phyloP scores from a whole-genome alignment of 2,329 filamentous ascomycete genomes.

The Podosphaera leucotricha region DNA sequence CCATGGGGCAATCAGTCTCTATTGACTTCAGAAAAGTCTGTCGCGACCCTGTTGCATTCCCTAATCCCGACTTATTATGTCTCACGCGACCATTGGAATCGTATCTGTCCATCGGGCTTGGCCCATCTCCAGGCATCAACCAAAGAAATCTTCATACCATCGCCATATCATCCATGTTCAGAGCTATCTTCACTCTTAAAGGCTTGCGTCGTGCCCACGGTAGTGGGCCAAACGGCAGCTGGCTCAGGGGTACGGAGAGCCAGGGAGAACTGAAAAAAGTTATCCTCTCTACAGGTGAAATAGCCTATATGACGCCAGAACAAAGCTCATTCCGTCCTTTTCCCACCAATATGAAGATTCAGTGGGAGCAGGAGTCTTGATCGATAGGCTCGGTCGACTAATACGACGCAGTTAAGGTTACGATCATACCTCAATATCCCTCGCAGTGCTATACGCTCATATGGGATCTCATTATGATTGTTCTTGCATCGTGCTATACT shows the following conservation, averaged over 20 bases:
- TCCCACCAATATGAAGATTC: slow-evolving; percentile 16
- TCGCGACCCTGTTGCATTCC: slow-evolving; percentile 33
- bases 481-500: no score
- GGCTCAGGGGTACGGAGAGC: slow-evolving; percentile 15
- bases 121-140: slow-evolving; percentile 38
- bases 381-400: not conserved
- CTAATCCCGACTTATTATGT: slow-evolving; percentile 33
- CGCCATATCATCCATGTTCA: slow-evolving; percentile 27
- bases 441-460: no score
- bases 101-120: slow-evolving; percentile 41
- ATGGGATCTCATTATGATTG: no score
- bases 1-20: slow-evolving; percentile 37
- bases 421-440: no score
- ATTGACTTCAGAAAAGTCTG: slow-evolving; percentile 35
- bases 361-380: slow-evolving; percentile 8
- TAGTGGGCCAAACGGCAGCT: slow-evolving; percentile 3
- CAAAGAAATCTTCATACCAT: slow-evolving; percentile 32
- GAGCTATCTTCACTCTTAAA: slow-evolving; percentile 9
- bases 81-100: slow-evolving; percentile 36
- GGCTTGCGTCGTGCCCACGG: slow-evolving; percentile 7
- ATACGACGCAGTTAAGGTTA: not conserved
- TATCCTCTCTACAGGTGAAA: slow-evolving; percentile 2
- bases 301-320: slow-evolving; percentile 40
- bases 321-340: slow-evolving; percentile 32
- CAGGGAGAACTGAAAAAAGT: slow-evolving; percentile 10